phyloP scores from a whole-genome alignment of 139 green algal species.

The Picochlorum sp. region DNA sequence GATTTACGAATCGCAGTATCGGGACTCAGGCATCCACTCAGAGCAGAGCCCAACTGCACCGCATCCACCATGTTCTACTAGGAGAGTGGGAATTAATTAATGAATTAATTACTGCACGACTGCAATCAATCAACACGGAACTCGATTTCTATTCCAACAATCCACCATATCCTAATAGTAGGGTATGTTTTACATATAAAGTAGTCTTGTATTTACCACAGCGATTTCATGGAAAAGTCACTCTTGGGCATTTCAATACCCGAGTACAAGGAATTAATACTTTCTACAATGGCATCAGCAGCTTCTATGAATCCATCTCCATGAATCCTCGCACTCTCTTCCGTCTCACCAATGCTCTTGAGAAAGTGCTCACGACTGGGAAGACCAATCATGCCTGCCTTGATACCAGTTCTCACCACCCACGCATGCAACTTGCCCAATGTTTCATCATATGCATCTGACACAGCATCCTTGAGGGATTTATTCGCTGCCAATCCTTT shows the following conservation, averaged over 20 bases:
- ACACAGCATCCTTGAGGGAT: slow-evolving; percentile 19
- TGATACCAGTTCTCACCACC: slow-evolving; percentile 48
- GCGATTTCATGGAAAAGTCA: slow-evolving; percentile 25
- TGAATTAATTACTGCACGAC: too few relatives aligned
- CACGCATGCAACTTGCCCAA: slow-evolving; percentile 46
- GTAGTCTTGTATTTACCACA: slow-evolving; percentile 9
- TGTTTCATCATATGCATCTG: slow-evolving; percentile 40
- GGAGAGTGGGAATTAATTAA: too few relatives aligned
- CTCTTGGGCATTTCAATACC: slow-evolving; percentile 39
- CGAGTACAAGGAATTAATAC: slow-evolving; percentile 26
- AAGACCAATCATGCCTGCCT: slow-evolving; percentile 51
- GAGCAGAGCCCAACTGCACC: slow-evolving; percentile 44
- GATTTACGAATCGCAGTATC: slow-evolving; percentile 47
- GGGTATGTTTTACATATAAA: not conserved
- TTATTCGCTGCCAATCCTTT: slow-evolving; percentile 30
- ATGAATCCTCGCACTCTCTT: slow-evolving; percentile 26
- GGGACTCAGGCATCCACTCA: slow-evolving; percentile 47
- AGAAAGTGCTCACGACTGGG: slow-evolving; percentile 46
- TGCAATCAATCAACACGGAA: too few relatives aligned
- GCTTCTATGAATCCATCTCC: slow-evolving; percentile 23
- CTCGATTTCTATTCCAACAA: too few relatives aligned
- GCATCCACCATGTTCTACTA: slow-evolving; percentile 49
- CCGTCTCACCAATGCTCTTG: slow-evolving; percentile 41
- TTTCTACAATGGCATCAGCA: slow-evolving; percentile 19
- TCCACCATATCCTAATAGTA: too few relatives aligned